These are phyloP conservation scores for Catenaria anguillulae DNA, from an alignment of 371 early-diverging fungal species.

Conservation along the genomic window DNA sequence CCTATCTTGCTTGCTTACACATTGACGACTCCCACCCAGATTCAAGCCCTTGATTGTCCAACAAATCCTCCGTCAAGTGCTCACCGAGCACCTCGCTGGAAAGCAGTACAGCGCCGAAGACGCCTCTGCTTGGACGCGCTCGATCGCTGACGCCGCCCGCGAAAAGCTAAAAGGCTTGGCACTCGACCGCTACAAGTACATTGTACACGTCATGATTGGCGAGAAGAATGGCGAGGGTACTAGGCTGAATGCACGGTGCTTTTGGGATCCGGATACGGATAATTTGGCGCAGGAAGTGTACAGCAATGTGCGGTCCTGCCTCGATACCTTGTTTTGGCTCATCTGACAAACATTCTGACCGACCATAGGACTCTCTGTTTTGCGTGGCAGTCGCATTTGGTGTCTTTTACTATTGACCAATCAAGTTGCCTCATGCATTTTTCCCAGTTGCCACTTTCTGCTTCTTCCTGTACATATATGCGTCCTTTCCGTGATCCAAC, in stretches of 20 bases:
- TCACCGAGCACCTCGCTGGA: conserved; percentile 23
- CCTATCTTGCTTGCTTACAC: neutral
- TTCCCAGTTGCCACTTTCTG: too few species aligned
- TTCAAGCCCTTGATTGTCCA: conserved; percentile 28
- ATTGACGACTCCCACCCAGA: conserved; percentile 11
- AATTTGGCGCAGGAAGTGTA: conserved; percentile 36
- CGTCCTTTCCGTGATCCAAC: too few species aligned
- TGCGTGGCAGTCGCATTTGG: conserved; percentile 33
- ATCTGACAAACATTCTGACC: neutral
- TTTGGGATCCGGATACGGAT: conserved; percentile 42
- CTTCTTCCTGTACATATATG: too few species aligned
- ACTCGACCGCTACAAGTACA: conserved; percentile 31
- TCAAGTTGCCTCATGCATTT: too few species aligned
- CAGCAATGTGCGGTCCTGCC: conserved; percentile 23
- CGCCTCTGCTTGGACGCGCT: conserved; percentile 27
- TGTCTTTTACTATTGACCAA: conserved; percentile 25
- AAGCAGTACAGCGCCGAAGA: conserved; percentile 24
- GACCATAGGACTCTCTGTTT: conserved; percentile 29
- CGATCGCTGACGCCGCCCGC: conserved; percentile 37
- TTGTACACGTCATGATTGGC: conserved; percentile 35
- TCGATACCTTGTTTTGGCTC: neutral
- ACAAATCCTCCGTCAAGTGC: conserved; percentile 24
- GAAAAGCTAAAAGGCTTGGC: conserved; percentile 32
- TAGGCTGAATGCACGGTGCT: conserved; percentile 32
- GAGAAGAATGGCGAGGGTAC: conserved; percentile 40